Conservation (phyloP, 306 rosid species). For the Vigna trinervia region DNA sequence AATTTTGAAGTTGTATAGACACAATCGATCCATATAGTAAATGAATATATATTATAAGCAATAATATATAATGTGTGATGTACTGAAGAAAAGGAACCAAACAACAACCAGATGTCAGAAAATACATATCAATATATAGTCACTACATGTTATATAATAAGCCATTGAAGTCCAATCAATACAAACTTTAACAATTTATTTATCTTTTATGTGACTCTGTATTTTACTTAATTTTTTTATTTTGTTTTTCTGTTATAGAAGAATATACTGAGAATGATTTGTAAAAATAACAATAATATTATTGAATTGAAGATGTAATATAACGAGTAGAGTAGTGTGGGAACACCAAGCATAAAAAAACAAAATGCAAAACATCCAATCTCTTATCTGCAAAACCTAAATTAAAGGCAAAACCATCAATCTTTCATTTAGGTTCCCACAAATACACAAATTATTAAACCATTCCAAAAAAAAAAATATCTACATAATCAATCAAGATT, state of each 20-base stretch:
- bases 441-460: conserved; percentile 1
- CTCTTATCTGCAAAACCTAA: neutral
- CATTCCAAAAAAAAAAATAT: neutral
- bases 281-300: neutral
- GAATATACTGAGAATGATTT: neutral
- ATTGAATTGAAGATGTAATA: too few relatives aligned
- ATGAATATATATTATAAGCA: neutral
- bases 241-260: neutral
- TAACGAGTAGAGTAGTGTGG: neutral
- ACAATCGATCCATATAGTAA: neutral
- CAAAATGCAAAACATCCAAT: neutral
- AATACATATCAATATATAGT: neutral
- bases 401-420: neutral
- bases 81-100: neutral
- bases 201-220: neutral
- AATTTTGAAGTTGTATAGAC: neutral
- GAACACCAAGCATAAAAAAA: neutral
- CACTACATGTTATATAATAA: neutral
- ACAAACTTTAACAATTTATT: neutral
- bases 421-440: conserved; percentile 2
- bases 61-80: neutral
- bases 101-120: neutral
- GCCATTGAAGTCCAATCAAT: neutral
- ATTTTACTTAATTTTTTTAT: neutral
- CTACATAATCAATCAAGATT: neutral